Base-by-base conservation (phyloP, 2,329 filamentous ascomycete species). In the Leptographium procerum region DNA sequence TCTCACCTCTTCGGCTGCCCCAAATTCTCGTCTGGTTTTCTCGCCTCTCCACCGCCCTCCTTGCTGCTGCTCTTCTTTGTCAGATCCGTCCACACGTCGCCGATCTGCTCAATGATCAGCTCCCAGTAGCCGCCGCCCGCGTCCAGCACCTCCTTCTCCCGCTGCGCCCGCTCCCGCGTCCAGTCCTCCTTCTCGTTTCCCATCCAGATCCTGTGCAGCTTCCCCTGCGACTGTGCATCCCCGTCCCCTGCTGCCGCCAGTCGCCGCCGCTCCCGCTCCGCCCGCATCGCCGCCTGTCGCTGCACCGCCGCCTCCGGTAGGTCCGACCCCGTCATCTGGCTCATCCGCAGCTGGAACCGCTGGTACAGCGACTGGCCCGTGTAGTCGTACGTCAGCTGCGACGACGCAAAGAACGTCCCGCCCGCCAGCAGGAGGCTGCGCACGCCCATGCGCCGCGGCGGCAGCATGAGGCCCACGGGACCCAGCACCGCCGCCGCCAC, bases 141-240 rank as follows among this genome's bases (percentile, higher is more conserved):
- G 56, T 78, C 73, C 45, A 84, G 67, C 59, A 77, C 79, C 68
- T 76, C 76, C 60, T 72, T 72, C 61, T 65, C 63, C 14, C 36
- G 43, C 14, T 52, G 59, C 7, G 57, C 57, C 24, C 80, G 72
- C 73, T 77, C 76, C 69, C 75, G 69, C 66, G 74, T 72, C 81
- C 81, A 83, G 62, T 78, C 74, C 51, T 59, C 58, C 31, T 52
- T 52, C 67, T 83, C 80, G 43, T 73, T 74, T 36, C 82, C 82
- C 76, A 82, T 79, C 82, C 82, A 85, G 19, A 84, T 67, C 62
- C 73, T 73, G 61, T 77, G 71, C 57, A 81, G 43, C n/a, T n/a
- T 28, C 26, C 36, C 51, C 61, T 50, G 16, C 22, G 14, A 3
- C 53, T 31, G 22, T 14, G 22, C 52, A 26, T 57, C 52, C 51